Conservation (phyloP, 2,329 filamentous ascomycete genomes). For the Cytospora piceae region DNA sequence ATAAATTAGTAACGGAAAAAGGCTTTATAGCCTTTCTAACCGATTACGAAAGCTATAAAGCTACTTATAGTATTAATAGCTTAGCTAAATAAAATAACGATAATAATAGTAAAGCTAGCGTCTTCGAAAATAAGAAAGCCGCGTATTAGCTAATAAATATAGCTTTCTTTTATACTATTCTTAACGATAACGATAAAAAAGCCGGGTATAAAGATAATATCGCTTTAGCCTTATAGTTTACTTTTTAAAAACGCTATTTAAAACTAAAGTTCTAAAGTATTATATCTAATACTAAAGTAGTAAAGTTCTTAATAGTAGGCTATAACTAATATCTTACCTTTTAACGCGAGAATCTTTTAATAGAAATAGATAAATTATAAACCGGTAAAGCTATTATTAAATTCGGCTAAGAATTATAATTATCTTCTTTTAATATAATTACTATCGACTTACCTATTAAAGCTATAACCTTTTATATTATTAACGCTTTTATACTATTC, state of each 20-base stretch:
- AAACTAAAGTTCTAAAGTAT: neutral
- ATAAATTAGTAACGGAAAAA: neutral
- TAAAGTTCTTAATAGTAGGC: neutral
- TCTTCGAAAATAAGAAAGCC: neutral
- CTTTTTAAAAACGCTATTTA: neutral
- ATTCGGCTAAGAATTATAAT: neutral
- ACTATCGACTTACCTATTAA: neutral
- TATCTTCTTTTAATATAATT: neutral
- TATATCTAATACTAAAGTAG: neutral
- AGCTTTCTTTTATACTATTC: neutral
- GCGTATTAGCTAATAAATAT: neutral
- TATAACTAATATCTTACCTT: neutral
- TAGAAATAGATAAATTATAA: neutral
- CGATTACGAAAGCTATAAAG: neutral
- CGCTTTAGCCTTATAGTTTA: neutral
- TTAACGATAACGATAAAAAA: neutral
- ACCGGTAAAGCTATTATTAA: neutral
- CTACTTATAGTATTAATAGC: neutral
- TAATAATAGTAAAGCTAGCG: neutral
- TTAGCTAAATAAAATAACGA: neutral
- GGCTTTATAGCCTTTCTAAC: neutral
- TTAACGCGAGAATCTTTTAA: neutral
- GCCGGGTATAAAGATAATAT: neutral
- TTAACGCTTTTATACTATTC: neutral
- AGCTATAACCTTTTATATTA: conserved; percentile 2